These are phyloP conservation scores for Ampelocalamus luodianensis DNA, from an alignment of 176 grass and related monocot genomes.

Conservation along the genomic window DNA sequence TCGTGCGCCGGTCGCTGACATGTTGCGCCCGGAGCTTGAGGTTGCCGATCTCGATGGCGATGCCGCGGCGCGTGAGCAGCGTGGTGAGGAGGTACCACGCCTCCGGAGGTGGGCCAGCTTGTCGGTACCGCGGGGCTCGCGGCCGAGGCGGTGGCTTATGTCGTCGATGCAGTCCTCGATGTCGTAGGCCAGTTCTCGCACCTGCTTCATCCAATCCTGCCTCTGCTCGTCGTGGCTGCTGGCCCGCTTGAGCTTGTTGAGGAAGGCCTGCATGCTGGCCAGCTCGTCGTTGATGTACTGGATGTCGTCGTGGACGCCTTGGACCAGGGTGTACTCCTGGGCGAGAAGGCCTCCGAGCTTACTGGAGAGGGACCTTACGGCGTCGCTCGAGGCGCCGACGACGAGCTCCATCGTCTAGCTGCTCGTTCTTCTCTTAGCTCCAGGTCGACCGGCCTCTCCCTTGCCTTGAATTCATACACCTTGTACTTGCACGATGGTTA, in stretches of 20 bases:
- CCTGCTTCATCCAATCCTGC: conserved; percentile 26
- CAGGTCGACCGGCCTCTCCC: too few relatives aligned
- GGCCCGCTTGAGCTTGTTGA: background rate
- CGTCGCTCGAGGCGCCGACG: background rate
- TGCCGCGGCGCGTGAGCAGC: background rate
- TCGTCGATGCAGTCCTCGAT: conserved; percentile 14
- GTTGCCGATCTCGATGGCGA: background rate
- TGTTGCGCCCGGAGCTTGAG: conserved; percentile 7
- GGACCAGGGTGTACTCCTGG: conserved; percentile 11
- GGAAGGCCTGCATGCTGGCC: conserved; percentile 25
- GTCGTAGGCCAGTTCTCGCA: background rate
- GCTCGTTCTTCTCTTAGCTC: too few relatives aligned
- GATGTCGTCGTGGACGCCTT: conserved; percentile 15
- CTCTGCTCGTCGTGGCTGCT: background rate
- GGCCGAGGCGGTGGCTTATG: background rate
- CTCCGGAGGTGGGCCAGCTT: background rate
- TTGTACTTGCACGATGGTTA: too few relatives aligned
- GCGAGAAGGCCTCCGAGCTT: background rate
- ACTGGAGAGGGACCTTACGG: background rate
- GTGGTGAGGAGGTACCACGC: background rate
- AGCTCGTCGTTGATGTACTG: conserved; percentile 36
- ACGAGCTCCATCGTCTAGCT: background rate
- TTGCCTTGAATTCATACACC: too few relatives aligned
- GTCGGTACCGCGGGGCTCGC: background rate
- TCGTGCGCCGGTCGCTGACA: background rate